Percentiles rank a stretch among this genome's conserved stretches.
Conservation (phyloP, 2,329 filamentous ascomycete genomes). For the Didymella sp. region DNA sequence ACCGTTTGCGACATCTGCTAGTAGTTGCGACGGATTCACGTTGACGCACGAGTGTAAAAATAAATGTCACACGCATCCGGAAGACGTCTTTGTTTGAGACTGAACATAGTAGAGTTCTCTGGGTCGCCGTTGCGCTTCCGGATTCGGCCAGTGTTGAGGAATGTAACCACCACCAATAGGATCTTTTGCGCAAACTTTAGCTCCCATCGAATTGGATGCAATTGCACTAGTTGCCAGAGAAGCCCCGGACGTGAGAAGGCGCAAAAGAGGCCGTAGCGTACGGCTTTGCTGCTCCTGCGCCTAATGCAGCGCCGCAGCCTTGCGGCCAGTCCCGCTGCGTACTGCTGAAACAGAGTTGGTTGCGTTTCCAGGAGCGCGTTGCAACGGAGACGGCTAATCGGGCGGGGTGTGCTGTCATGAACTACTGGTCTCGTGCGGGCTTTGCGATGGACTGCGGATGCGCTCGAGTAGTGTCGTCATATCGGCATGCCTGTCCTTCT, state of each 20-base stretch:
- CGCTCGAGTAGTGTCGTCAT: constrained; percentile 6
- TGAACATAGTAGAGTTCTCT: constrained; percentile 9
- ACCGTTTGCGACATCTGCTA: constrained; percentile 19
- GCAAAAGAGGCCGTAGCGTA: constrained; percentile 1
- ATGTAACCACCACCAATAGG: constrained; percentile 15
- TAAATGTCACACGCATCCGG: constrained; percentile 15
- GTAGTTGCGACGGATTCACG: constrained; percentile 2
- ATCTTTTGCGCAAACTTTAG: constrained; percentile 11
- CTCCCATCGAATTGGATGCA: constrained; percentile 1
- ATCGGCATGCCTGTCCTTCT: constrained; percentile 4
- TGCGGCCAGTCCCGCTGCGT: constrained; percentile 16
- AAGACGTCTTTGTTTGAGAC: constrained; percentile 16
- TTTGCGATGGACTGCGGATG: neutral
- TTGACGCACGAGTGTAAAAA: constrained; percentile 10
- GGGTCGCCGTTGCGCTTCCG: constrained; percentile 18
- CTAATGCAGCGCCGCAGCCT: constrained; percentile 7
- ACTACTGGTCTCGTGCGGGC: constrained; percentile 5
- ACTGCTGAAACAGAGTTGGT: constrained; percentile 11
- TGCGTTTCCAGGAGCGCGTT: constrained; percentile 8
- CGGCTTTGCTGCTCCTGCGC: constrained; percentile 10
- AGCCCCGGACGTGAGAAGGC: constrained; percentile 1
- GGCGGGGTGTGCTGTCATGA: constrained; percentile 2
- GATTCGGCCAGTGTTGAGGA: constrained; percentile 16
- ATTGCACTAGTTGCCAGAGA: constrained; percentile 5
- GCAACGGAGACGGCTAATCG: constrained; percentile 1